phyloP scores from a whole-genome alignment of 2,329 filamentous ascomycete species.

The Aschersonia sp. region DNA sequence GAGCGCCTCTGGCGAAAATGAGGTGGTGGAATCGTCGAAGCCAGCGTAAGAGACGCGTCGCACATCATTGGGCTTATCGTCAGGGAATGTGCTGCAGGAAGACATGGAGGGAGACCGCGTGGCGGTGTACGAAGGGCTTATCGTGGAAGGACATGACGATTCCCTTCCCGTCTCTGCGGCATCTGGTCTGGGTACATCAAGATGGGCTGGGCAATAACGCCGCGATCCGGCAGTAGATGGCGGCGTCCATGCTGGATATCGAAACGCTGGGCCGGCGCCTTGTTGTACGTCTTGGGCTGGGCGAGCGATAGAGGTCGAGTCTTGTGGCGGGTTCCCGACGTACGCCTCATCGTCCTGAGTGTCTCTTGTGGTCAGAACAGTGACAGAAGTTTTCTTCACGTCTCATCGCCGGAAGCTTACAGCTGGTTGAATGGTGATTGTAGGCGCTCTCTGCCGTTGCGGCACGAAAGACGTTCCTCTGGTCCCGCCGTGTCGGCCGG shows the following conservation, averaged over 20 bases:
- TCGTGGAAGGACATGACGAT: background rate
- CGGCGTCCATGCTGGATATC: background rate
- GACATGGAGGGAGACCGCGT: background rate
- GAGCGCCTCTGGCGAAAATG: background rate
- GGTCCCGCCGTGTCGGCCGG: background rate
- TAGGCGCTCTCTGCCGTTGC: background rate
- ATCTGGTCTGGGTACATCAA: background rate
- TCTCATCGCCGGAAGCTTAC: background rate
- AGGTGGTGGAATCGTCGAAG: background rate
- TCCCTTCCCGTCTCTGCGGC: background rate
- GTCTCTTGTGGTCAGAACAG: background rate
- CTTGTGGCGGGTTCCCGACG: background rate
- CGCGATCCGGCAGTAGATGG: no score
- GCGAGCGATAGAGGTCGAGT: background rate
- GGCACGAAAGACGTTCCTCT: background rate
- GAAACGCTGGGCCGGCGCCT: background rate
- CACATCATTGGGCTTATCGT: background rate
- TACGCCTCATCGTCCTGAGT: background rate
- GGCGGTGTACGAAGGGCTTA: background rate
- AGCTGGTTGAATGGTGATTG: background rate
- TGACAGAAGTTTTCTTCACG: background rate
- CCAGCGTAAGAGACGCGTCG: background rate
- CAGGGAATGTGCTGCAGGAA: background rate
- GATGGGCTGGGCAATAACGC: background rate
- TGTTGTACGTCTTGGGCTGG: background rate